phyloP scores from a whole-genome alignment of 371 early-diverging fungal species.

The Apophysomyces ossiformis region DNA sequence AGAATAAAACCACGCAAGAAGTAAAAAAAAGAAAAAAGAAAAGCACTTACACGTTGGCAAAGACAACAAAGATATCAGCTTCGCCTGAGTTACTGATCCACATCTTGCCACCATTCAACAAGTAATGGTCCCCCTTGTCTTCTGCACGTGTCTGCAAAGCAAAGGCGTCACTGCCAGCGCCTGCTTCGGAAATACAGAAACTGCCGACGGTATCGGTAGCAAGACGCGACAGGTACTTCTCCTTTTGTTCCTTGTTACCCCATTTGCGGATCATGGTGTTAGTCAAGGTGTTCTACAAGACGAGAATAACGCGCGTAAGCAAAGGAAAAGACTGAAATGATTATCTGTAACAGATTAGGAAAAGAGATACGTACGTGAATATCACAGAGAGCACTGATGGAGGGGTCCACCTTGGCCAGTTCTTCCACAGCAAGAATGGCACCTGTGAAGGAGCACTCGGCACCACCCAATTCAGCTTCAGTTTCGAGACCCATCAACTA shows the following conservation, averaged over 20 bases:
- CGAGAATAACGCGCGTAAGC: no score
- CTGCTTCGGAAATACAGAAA: conserved; percentile 95
- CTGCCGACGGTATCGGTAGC: conserved; percentile 89
- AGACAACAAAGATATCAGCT: conserved; percentile 95
- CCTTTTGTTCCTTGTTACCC: conserved; percentile 73
- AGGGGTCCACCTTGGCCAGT: conserved; percentile 95
- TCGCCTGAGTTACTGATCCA: conserved; percentile 89
- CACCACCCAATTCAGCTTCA: conserved; percentile 79
- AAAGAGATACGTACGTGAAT: conserved; percentile 71
- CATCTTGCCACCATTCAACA: conserved; percentile 94
- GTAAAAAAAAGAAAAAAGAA: background rate
- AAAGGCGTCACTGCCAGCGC: conserved; percentile 96
- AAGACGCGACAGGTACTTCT: conserved; percentile 86
- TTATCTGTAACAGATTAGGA: background rate
- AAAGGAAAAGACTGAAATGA: background rate
- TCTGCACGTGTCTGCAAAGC: conserved; percentile 93
- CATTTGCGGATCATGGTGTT: conserved; percentile 91
- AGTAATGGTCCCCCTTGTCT: conserved; percentile 90
- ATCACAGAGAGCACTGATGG: conserved; percentile 91
- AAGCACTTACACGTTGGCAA: conserved; percentile 83
- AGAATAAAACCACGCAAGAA: background rate
- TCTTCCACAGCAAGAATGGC: conserved; percentile 94
- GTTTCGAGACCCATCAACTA: conserved; percentile 97
- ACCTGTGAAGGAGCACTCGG: conserved; percentile 88
- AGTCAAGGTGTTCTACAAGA: conserved; percentile 85